Evolutionary conservation across 163 green algal species (phyloP).

Genomic region (Chlorella variabilis): DNA sequence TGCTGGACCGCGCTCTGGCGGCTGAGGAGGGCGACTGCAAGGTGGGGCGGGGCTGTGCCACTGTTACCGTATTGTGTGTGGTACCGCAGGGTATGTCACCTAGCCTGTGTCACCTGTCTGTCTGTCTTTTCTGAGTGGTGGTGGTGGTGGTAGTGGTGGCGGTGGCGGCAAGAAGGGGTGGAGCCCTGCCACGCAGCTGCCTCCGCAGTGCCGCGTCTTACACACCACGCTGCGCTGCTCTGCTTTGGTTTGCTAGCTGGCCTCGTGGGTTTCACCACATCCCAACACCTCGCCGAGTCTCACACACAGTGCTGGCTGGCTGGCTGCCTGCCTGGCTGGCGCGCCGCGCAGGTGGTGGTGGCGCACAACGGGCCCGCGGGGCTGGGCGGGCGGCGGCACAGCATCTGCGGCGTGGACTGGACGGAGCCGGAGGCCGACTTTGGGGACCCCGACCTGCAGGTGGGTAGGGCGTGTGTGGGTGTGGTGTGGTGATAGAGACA

Average conservation of each 20-base stretch:
- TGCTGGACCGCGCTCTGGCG: slow-evolving; percentile 36
- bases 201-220: too few relatives aligned
- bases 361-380: slow-evolving; percentile 77
- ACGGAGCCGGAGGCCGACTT: slow-evolving; percentile 59
- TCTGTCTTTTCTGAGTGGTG: too few relatives aligned
- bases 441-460: slow-evolving; percentile 74
- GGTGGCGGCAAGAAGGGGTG: too few relatives aligned
- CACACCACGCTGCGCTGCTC: too few relatives aligned
- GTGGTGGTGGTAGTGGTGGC: too few relatives aligned
- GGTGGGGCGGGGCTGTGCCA: not conserved
- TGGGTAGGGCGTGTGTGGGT: not conserved
- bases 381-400: slow-evolving; percentile 55
- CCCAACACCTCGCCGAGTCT: too few relatives aligned
- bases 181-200: too few relatives aligned
- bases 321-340: not conserved
- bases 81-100: too few relatives aligned
- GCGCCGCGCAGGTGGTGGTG: slow-evolving; percentile 57
- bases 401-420: slow-evolving; percentile 79
- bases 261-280: too few relatives aligned
- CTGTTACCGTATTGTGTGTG: slow-evolving; percentile 1
- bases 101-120: too few relatives aligned
- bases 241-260: too few relatives aligned
- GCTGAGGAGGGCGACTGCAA: slow-evolving; percentile 1
- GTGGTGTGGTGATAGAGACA: not conserved
- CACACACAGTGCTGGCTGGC: too few relatives aligned